These are phyloP conservation scores for Teratosphaeriaceae sp. DNA, from an alignment of 2,329 filamentous ascomycete genomes.

Conservation along the genomic window DNA sequence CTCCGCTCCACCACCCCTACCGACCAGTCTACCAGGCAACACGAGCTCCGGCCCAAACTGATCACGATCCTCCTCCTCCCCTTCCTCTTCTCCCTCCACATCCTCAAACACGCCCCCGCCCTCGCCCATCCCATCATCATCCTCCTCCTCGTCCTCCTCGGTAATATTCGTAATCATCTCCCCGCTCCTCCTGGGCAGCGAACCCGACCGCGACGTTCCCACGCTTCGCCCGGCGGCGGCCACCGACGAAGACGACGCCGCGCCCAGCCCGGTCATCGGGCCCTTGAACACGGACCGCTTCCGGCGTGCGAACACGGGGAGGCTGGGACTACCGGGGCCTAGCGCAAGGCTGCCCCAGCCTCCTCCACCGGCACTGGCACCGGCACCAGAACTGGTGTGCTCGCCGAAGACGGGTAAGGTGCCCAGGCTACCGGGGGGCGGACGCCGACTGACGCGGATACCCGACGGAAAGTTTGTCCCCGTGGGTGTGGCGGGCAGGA, in stretches of 20 bases:
- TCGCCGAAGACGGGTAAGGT: slow-evolving; percentile 24
- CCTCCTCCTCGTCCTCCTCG: slow-evolving; percentile 27
- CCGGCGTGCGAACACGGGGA: slow-evolving; percentile 68
- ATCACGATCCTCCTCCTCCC: slow-evolving; percentile 20
- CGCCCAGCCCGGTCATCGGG: slow-evolving; percentile 56
- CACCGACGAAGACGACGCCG: slow-evolving; percentile 26
- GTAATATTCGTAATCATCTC: slow-evolving; percentile 59
- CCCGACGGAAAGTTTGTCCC: slow-evolving; percentile 66
- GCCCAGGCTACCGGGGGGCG: slow-evolving; percentile 26
- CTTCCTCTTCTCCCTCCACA: slow-evolving; percentile 7
- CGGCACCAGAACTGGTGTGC: slow-evolving; percentile 9
- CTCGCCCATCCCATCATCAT: too few species aligned
- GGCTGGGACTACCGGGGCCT: slow-evolving; percentile 54
- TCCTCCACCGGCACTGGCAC: too few species aligned
- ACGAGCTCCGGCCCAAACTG: slow-evolving; percentile 23
- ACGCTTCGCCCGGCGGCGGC: background rate
- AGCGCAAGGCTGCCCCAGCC: too few species aligned
- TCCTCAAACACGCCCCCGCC: slow-evolving; percentile 6
- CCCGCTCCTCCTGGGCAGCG: slow-evolving; percentile 59
- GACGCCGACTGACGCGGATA: slow-evolving; percentile 55
- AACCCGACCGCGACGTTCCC: slow-evolving; percentile 49
- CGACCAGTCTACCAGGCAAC: background rate
- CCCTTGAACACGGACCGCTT: slow-evolving; percentile 81
- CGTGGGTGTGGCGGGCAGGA: slow-evolving; percentile 86
- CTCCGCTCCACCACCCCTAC: background rate